Evolutionary conservation across 2,329 filamentous ascomycete genomes (phyloP).

Genomic region (Lachnellula willkommii): DNA sequence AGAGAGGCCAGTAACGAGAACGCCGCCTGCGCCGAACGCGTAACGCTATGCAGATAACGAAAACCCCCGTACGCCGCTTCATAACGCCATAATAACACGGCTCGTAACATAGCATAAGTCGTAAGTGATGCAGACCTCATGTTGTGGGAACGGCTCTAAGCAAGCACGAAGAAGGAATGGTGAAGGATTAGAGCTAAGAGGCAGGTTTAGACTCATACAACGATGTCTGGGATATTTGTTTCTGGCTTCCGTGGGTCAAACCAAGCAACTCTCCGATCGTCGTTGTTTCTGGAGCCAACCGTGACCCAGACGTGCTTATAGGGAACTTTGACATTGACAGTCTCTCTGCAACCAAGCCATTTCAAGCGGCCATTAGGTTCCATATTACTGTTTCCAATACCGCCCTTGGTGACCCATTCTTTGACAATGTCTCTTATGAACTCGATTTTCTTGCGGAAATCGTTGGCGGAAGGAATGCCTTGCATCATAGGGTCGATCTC

Average conservation of each 20-base stretch:
- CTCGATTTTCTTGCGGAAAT: slow-evolving; percentile 66
- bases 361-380: slow-evolving; percentile 45
- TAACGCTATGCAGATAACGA: slow-evolving; percentile 13
- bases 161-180: neutral
- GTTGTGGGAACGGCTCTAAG: neutral
- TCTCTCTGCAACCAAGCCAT: slow-evolving; percentile 56
- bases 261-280: slow-evolving; percentile 37
- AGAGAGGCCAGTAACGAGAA: neutral
- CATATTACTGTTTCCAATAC: slow-evolving; percentile 63
- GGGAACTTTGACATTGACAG: slow-evolving; percentile 44
- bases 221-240: slow-evolving; percentile 27
- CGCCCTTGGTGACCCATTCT: slow-evolving; percentile 66
- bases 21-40: slow-evolving; percentile 11
- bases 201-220: slow-evolving; percentile 10
- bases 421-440: slow-evolving; percentile 64
- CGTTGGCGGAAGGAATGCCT: slow-evolving; percentile 64
- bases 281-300: slow-evolving; percentile 58
- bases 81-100: neutral
- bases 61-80: neutral
- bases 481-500: slow-evolving; percentile 57
- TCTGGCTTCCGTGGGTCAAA: slow-evolving; percentile 31
- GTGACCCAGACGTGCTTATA: slow-evolving; percentile 65
- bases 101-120: slow-evolving; percentile 1
- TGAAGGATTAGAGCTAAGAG: neutral
- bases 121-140: neutral